A percentile compares a stretch with the other conserved stretches of the same genome.
Evolutionary conservation across 768 basidiomycete species (phyloP).

Genomic region (Amyloporia xantha): DNA sequence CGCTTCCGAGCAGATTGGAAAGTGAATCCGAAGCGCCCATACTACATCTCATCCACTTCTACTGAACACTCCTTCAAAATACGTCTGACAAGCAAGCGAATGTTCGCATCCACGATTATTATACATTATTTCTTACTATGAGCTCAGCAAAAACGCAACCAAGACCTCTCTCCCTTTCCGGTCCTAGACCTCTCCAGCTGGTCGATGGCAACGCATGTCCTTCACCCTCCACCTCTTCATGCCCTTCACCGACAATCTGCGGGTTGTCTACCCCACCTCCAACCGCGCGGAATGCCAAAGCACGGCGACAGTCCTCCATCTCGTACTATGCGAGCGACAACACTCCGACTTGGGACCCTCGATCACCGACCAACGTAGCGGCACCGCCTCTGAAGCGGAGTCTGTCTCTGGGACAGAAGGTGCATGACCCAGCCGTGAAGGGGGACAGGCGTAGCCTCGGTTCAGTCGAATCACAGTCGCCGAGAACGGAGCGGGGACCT

Average conservation of each 20-base stretch:
- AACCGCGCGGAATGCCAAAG: conserved; percentile 15
- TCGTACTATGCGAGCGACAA: conserved; percentile 37
- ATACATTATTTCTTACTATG: no score
- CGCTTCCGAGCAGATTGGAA: no score
- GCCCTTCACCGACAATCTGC: conserved; percentile 17
- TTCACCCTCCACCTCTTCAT: conserved; percentile 22
- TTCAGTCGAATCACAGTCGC: conserved; percentile 10
- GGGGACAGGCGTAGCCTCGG: conserved; percentile 27
- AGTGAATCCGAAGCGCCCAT: no score
- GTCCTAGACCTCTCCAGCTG: conserved; percentile 44
- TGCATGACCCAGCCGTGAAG: conserved; percentile 7
- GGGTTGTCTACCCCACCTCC: conserved; percentile 19
- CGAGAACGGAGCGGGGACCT: conserved; percentile 26
- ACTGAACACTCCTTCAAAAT: no score
- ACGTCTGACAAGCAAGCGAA: no score
- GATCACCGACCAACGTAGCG: conserved; percentile 17
- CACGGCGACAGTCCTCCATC: conserved; percentile 48
- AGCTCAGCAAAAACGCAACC: conserved; percentile 6
- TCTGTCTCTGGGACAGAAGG: conserved; percentile 15
- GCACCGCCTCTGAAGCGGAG: conserved; percentile 16
- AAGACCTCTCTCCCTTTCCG: conserved; percentile 15
- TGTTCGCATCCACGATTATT: no score
- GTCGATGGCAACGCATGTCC: conserved; percentile 28
- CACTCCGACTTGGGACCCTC: conserved; percentile 17
- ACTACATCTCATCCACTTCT: no score